phyloP scores from a whole-genome alignment of 1,284 basidiomycete genomes.

The Cutaneotrichosporon sp. region DNA sequence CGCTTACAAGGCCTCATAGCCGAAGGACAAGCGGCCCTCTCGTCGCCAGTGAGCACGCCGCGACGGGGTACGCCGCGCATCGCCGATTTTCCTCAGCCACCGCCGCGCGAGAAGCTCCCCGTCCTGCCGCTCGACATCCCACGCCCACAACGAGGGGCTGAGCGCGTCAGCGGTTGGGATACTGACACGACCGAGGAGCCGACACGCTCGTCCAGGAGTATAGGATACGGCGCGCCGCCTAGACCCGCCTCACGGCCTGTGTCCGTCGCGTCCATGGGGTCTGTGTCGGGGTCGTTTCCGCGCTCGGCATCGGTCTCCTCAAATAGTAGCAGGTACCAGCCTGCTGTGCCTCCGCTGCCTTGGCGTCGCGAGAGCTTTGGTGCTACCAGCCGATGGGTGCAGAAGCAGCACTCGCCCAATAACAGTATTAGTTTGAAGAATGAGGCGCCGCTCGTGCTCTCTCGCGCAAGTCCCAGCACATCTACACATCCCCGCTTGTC shows the following conservation, averaged over 20 bases:
- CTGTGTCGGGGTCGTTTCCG: constrained; percentile 1
- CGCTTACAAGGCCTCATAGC: constrained; percentile 19
- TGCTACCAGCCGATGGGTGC: constrained; percentile 16
- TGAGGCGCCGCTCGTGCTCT: background rate
- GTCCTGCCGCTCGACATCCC: background rate
- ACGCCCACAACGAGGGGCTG: background rate
- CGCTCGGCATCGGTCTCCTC: constrained; percentile 3
- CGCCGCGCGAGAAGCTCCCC: background rate
- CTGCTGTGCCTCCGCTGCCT: constrained; percentile 17
- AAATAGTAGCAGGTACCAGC: constrained; percentile 6
- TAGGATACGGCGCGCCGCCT: background rate
- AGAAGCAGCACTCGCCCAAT: constrained; percentile 18
- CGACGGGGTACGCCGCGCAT: background rate
- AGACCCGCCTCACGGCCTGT: background rate
- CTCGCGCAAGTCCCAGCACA: background rate
- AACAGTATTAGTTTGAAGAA: background rate
- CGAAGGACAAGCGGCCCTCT: constrained; percentile 21
- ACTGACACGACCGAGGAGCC: constrained; percentile 6
- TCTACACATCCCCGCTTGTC: background rate
- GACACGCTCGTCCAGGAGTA: background rate
- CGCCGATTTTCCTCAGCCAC: background rate
- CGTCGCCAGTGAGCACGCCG: constrained; percentile 1
- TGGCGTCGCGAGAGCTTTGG: constrained; percentile 20
- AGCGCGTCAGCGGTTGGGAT: background rate
- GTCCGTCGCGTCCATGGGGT: background rate